A percentile compares a stretch with the other conserved stretches of the same genome.
phyloP scores from a whole-genome alignment of 2,329 filamentous ascomycete genomes.

The Arachnopeziza araneosa region DNA sequence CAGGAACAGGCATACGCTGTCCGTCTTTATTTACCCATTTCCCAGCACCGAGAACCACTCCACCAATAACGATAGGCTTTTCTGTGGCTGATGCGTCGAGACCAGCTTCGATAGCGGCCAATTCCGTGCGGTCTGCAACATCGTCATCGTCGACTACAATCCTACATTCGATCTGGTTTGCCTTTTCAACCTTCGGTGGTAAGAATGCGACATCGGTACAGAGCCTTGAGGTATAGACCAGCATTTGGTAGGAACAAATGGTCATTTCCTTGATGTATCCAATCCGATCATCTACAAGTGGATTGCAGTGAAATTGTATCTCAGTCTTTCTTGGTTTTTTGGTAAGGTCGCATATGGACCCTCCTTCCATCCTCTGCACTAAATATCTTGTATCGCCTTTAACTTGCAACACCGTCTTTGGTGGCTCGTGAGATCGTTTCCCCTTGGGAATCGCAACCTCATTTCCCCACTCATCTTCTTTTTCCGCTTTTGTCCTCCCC shows the following conservation, averaged over 20 bases:
- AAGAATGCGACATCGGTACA: conserved; percentile 71
- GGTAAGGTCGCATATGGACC: conserved; percentile 65
- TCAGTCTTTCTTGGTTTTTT: conserved; percentile 63
- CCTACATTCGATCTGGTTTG: conserved; percentile 57
- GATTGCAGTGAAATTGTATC: conserved; percentile 57
- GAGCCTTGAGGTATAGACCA: conserved; percentile 67
- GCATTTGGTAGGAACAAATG: conserved; percentile 69
- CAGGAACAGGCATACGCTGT: conserved; percentile 25
- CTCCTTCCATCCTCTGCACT: conserved; percentile 60
- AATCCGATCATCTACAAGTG: conserved; percentile 57
- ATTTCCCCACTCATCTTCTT: conserved; percentile 31
- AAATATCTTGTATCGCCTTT: conserved; percentile 64
- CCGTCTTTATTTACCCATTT: conserved; percentile 28
- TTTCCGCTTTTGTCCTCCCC: conserved; percentile 35
- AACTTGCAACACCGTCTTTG: conserved; percentile 50
- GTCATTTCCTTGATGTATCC: conserved; percentile 68
- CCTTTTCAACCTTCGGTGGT: conserved; percentile 58
- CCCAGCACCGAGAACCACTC: conserved; percentile 25
- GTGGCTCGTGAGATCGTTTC: conserved; percentile 23
- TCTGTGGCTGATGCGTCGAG: conserved; percentile 17
- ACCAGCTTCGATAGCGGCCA: conserved; percentile 32
- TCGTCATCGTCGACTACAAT: conserved; percentile 48
- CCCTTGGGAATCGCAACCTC: conserved; percentile 21
- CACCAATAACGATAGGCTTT: conserved; percentile 27
- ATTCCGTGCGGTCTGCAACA: conserved; percentile 28